phyloP scores from a whole-genome alignment of 345 rosid species.

The Populus davidiana region DNA sequence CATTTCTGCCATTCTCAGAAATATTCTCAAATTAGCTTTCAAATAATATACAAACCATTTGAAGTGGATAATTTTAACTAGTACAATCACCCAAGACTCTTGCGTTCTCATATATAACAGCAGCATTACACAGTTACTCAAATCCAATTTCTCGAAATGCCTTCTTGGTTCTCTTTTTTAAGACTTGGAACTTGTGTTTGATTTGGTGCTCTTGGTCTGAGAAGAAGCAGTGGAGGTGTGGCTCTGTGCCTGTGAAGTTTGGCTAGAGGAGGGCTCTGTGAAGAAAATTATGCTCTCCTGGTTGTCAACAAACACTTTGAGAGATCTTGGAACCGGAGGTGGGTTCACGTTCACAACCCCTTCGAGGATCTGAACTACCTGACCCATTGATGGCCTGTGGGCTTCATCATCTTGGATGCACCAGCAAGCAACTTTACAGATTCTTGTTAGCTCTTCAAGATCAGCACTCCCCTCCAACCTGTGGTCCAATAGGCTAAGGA shows the following conservation, averaged over 20 bases:
- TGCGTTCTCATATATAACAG: neutral
- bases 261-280: constrained; percentile 45
- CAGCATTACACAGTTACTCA: no score
- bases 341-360: constrained; percentile 55
- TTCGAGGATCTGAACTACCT: constrained; percentile 81
- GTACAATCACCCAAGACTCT: neutral
- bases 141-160: neutral
- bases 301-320: constrained; percentile 41
- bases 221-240: constrained; percentile 24
- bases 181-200: constrained; percentile 16
- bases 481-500: no score
- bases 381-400: constrained; percentile 74
- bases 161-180: neutral
- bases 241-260: constrained; percentile 36
- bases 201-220: constrained; percentile 29
- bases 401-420: constrained; percentile 81
- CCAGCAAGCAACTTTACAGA: constrained; percentile 89
- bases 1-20: neutral
- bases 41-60: neutral
- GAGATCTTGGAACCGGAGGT: constrained; percentile 60
- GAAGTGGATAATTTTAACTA: no score
- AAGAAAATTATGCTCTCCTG: constrained; percentile 42
- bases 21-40: neutral
- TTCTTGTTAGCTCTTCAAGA: no score
- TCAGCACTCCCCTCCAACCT: no score